Percentiles rank a stretch among this genome's conserved stretches.
phyloP scores from a whole-genome alignment of 352 stramenopile species.

The Saprolegnia diclina region DNA sequence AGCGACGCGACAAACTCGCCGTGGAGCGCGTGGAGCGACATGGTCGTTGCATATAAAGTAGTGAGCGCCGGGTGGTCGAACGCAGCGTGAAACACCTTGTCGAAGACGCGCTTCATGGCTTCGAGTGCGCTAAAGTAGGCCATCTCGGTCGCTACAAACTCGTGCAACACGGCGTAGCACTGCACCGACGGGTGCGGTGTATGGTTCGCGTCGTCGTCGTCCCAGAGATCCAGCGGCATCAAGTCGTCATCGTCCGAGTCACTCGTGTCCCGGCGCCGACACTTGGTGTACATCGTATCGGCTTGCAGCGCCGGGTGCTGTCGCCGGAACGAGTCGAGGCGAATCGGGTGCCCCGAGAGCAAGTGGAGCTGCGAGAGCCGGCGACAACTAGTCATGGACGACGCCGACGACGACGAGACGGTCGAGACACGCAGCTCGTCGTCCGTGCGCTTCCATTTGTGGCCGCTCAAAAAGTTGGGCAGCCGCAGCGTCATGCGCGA shows the following conservation, averaged over 20 bases:
- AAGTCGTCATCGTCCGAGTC: slow-evolving; percentile 1
- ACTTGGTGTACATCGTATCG: background rate
- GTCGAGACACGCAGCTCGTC: background rate
- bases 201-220: background rate
- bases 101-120: slow-evolving; percentile 15
- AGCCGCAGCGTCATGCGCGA: background rate
- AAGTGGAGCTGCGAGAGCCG: slow-evolving; percentile 3
- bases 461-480: background rate
- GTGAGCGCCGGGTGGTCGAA: slow-evolving; percentile 11
- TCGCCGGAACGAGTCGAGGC: slow-evolving; percentile 1
- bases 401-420: background rate
- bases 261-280: background rate
- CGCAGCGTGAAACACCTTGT: slow-evolving; percentile 2
- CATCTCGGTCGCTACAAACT: slow-evolving; percentile 19
- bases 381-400: background rate
- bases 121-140: slow-evolving; percentile 8
- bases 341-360: slow-evolving; percentile 3
- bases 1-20: slow-evolving; percentile 1
- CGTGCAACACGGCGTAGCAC: slow-evolving; percentile 2
- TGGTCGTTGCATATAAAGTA: slow-evolving; percentile 1
- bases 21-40: slow-evolving; percentile 17
- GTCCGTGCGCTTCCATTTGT: background rate
- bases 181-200: slow-evolving; percentile 7
- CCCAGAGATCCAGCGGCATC: slow-evolving; percentile 1
- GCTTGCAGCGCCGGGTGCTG: background rate